Percentiles rank a stretch among this genome's conserved stretches.
phyloP scores from a whole-genome alignment of 352 stramenopile genomes.

The Lagenidium giganteum region DNA sequence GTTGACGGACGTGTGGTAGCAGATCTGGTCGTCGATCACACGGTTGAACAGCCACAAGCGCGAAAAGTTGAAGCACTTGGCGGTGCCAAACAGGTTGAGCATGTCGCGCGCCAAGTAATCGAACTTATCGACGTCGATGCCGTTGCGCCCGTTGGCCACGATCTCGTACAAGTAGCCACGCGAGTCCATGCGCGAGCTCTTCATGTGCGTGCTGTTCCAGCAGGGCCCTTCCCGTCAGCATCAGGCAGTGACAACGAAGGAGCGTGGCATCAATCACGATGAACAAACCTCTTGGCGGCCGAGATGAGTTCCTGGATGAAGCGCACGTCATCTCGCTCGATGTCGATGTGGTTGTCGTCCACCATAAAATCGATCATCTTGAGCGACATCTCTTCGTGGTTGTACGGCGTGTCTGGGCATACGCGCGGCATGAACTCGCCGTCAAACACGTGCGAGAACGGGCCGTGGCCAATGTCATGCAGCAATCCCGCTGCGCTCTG shows the following conservation, averaged over 20 bases:
- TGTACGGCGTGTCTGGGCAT: conserved; percentile 31
- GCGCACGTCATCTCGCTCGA: conserved; percentile 56
- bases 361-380: conserved; percentile 78
- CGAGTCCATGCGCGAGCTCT: conserved; percentile 33
- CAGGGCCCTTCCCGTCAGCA: background rate
- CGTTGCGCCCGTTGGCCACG: conserved; percentile 87
- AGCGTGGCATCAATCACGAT: background rate
- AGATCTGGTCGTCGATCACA: conserved; percentile 85
- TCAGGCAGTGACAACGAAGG: background rate
- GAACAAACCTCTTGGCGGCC: conserved; percentile 62
- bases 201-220: conserved; percentile 34
- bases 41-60: conserved; percentile 80
- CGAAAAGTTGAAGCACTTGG: conserved; percentile 73
- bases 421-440: conserved; percentile 82
- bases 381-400: conserved; percentile 82
- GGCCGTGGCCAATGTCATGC: conserved; percentile 92
- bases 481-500: conserved; percentile 74
- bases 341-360: conserved; percentile 75
- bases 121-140: conserved; percentile 91
- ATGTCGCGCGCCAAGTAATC: conserved; percentile 89
- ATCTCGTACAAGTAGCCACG: conserved; percentile 88
- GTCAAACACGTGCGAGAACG: conserved; percentile 96
- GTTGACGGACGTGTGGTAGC: conserved; percentile 86
- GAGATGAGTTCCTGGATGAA: conserved; percentile 81
- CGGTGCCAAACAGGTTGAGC: conserved; percentile 78